These are phyloP conservation scores for Guillardia theta DNA, from an alignment of 78 protist genomes.

Conservation along the genomic window DNA sequence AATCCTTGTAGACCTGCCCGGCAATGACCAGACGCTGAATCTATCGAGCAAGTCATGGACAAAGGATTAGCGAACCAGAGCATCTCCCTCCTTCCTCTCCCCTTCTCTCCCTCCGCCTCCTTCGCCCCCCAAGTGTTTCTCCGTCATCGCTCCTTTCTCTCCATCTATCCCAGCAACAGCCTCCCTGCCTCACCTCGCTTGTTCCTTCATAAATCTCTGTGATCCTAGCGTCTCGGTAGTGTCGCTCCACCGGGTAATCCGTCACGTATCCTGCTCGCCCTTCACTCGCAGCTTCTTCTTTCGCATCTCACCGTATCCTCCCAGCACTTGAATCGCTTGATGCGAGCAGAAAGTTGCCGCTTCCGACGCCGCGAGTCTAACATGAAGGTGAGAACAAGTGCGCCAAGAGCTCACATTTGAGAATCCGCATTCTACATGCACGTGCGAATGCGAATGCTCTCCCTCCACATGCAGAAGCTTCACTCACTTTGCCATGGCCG, in stretches of 20 bases:
- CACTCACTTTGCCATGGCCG: constrained; percentile 64
- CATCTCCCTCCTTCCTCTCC: neutral
- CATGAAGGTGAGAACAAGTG: too few relatives aligned
- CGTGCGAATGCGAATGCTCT: too few relatives aligned
- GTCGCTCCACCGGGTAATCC: constrained; percentile 52
- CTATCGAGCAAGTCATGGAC: too few relatives aligned
- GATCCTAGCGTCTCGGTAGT: constrained; percentile 62
- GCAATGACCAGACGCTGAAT: too few relatives aligned
- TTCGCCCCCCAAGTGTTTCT: neutral
- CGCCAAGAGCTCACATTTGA: too few relatives aligned
- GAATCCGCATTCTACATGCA: too few relatives aligned
- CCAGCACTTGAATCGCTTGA: constrained; percentile 45
- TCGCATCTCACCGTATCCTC: constrained; percentile 45
- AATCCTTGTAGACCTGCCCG: too few relatives aligned
- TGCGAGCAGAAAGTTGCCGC: constrained; percentile 51
- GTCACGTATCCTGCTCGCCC: constrained; percentile 36
- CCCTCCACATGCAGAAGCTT: too few relatives aligned
- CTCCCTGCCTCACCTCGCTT: neutral
- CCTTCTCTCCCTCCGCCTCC: neutral
- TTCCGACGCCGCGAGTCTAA: constrained; percentile 53
- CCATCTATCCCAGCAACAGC: too few relatives aligned
- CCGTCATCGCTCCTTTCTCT: neutral
- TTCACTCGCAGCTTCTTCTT: neutral
- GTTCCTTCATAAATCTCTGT: constrained; percentile 62
- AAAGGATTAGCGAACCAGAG: neutral